A percentile compares a stretch with the other conserved stretches of the same genome.
Evolutionary conservation across 352 stramenopile species (phyloP).

Genomic region (Peronospora destructor): DNA sequence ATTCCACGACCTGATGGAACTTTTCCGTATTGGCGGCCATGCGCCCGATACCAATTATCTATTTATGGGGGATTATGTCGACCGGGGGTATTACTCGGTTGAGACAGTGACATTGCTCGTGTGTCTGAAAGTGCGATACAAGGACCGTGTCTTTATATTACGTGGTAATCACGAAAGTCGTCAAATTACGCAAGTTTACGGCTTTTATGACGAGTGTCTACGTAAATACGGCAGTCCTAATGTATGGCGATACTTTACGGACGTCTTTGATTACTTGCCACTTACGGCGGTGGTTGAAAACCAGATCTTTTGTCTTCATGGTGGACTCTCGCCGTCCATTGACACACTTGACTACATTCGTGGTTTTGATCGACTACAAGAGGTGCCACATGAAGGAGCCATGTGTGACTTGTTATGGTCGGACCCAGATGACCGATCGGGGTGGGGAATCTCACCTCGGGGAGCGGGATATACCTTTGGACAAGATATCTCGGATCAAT

Average conservation of each 20-base stretch:
- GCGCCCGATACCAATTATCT: conserved; percentile 77
- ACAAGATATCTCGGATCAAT: conserved; percentile 96
- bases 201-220: conserved; percentile 65
- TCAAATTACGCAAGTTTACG: conserved; percentile 31
- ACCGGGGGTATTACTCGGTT: conserved; percentile 84
- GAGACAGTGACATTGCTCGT: conserved; percentile 80
- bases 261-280: conserved; percentile 90
- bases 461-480: conserved; percentile 97
- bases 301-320: conserved; percentile 99
- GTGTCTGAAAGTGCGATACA: conserved; percentile 86
- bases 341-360: conserved; percentile 91
- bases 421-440: conserved; percentile 98
- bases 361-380: conserved; percentile 88
- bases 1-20: conserved; percentile 96
- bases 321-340: conserved; percentile 93
- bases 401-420: conserved; percentile 98
- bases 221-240: conserved; percentile 98
- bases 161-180: conserved; percentile 68
- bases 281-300: conserved; percentile 98
- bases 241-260: conserved; percentile 97
- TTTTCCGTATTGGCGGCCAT: conserved; percentile 91
- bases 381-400: conserved; percentile 89
- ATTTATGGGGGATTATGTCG: conserved; percentile 82
- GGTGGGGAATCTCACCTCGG: conserved; percentile 97
- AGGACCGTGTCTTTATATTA: conserved; percentile 79